Base-by-base conservation (phyloP, 2,329 filamentous ascomycete genomes). In the Verticillium alfalfae region DNA sequence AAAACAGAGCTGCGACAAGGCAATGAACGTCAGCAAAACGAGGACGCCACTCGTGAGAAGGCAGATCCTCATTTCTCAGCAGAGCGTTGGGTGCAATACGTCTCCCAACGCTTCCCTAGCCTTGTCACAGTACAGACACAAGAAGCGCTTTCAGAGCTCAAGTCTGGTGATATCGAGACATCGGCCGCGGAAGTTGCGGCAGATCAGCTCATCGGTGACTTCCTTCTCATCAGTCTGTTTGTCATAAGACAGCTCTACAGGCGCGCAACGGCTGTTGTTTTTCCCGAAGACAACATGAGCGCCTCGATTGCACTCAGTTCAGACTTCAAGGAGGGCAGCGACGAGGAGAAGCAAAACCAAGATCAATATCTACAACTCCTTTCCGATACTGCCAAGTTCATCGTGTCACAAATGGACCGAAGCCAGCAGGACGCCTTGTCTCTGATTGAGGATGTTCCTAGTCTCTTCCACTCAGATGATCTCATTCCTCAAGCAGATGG, bases 191-290 rank as follows among this genome's bases (percentile, higher is more conserved):
- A 38, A 3, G 41, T 58, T 15, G 16, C 69, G 12, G 62, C 62
- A 34, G 63, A 68, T 3, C 70, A 76, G 57, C 60, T 73, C 10
- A 69, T 70, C 39, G 68, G 67, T 12, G 75, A 78, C 57, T 80
- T 78, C 56, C 65, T 80, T n/a, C 70, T 77, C 6, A 69, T 77
- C 36, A 70, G 73, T 18, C 66, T 81, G 1, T 74, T 74, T 18
- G 63, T 78, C 10, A 70, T 75, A 12, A 70, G 74, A 15, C 68
- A 72, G 22, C 71, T 83, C 2, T 83, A 82, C 64, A 73, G 74
- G 8, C 72, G 73, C 18, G 74, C 76, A 5, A 79, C 76, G 1
- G 72, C 71, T 41, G 59, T 65, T 7, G 65, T 72, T 31, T 62
- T 58, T 22, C 56, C 60, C 13, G 65, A 67, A 1, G 61, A 64